Evolutionary conservation across 768 basidiomycete species (phyloP).

Genomic region (Tylopilus sp.): DNA sequence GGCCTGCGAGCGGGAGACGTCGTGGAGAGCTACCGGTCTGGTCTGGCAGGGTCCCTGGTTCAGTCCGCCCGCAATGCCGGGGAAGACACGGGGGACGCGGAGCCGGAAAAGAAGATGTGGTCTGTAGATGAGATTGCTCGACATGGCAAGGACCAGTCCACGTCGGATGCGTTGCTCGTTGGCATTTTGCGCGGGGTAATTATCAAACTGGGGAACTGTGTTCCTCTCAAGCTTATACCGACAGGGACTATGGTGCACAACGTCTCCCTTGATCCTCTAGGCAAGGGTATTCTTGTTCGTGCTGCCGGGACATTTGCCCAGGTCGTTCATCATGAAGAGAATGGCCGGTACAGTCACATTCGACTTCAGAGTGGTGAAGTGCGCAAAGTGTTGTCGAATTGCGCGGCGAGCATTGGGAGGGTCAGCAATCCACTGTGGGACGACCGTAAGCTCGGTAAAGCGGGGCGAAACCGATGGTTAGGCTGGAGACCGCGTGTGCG

Average conservation of each 20-base stretch:
- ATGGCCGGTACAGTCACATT: slow-evolving; percentile 73
- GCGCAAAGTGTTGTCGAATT: slow-evolving; percentile 74
- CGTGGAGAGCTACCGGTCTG: slow-evolving; percentile 81
- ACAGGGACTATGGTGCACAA: slow-evolving; percentile 89
- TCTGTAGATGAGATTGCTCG: slow-evolving; percentile 23
- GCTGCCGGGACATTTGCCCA: slow-evolving; percentile 86
- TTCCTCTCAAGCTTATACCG: slow-evolving; percentile 88
- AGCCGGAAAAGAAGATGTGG: slow-evolving; percentile 9
- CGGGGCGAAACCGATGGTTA: slow-evolving; percentile 84
- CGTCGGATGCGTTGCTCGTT: slow-evolving; percentile 66
- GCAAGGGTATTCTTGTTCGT: slow-evolving; percentile 80
- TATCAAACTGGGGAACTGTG: slow-evolving; percentile 87
- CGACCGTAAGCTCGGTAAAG: slow-evolving; percentile 82
- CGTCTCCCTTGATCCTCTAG: slow-evolving; percentile 70
- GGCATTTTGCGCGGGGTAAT: slow-evolving; percentile 83
- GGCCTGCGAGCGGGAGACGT: slow-evolving; percentile 85
- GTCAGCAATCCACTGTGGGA: slow-evolving; percentile 93
- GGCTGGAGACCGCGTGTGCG: slow-evolving; percentile 82
- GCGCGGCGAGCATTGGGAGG: slow-evolving; percentile 85
- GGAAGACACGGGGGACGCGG: slow-evolving; percentile 1
- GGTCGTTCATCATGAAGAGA: slow-evolving; percentile 73
- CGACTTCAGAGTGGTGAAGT: slow-evolving; percentile 92
- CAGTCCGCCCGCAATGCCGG: slow-evolving; percentile 35
- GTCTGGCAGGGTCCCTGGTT: slow-evolving; percentile 73
- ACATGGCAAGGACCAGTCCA: slow-evolving; percentile 28